Evolutionary conservation across 2,329 filamentous ascomycete genomes (phyloP), one percentile per base, ranked within the genome.

Genomic region (Sclerotinia subarctica): DNA sequence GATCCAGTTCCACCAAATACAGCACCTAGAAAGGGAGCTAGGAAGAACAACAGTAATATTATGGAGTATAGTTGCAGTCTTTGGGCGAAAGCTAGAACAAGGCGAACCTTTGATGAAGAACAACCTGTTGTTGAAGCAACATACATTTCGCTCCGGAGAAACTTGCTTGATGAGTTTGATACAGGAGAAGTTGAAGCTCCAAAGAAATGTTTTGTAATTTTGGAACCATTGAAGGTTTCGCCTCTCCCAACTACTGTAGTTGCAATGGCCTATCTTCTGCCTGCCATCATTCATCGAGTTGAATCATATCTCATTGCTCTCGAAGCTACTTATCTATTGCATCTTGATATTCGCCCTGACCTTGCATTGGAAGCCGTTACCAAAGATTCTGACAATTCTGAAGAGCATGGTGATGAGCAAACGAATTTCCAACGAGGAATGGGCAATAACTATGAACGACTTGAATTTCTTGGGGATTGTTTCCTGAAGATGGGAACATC

Each of bases 401-500:
- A 90, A 10, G 92, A 96, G 49, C 86, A 92, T 69, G 83, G 82
- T 0, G 81, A 85, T 46, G 84, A 90, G 68, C 86, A 90, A 51
- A 79, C 92, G 64, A 91, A 93, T 72, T 88, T 94, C 58, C 91
- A 93, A 73, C 82, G 85, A 59, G 94, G 93, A 3, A 97, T 97
- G 93, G 93, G 93, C 1, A 90, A 89, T 51, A 98, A 98, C 73
- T 99, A 99, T 74, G 95, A 99, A 78, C 87, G 95, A 17, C 84
- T 98, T 0, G 95, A 99, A 75, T 96, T 97, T 69, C 83, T 98
- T 2, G 95, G 95, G 0, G 95, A 99, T 77, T 91, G 90, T 46
- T 97, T 97, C 75, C 83, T 99, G 69, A 99, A 99, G 79, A 94
- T 97, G 89, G 92, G 92, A 15, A 97, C 94, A 0, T 94, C 94